A percentile compares a stretch with the other conserved stretches of the same genome.
phyloP scores from a whole-genome alignment of 768 basidiomycete species.

The Lentinula edodes region DNA sequence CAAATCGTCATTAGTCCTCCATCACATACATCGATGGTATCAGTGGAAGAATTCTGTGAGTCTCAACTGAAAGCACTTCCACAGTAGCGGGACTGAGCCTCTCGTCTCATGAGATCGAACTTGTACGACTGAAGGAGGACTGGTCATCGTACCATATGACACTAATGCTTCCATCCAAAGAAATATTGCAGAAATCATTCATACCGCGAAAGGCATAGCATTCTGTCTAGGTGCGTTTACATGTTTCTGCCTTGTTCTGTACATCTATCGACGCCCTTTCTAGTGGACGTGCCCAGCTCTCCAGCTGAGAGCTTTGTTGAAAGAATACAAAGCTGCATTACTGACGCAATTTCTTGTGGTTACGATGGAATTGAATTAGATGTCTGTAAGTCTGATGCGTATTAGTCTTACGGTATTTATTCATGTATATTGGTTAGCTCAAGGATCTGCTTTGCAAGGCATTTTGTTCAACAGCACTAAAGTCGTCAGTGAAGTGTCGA shows the following conservation, averaged over 20 bases:
- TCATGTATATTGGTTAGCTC: background rate
- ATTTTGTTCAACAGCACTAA: background rate
- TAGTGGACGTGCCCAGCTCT: background rate
- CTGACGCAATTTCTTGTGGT: background rate
- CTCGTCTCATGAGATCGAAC: background rate
- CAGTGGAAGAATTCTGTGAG: background rate
- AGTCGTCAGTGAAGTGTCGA: background rate
- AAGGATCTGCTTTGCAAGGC: background rate
- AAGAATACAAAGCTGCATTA: background rate
- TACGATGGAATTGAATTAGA: background rate
- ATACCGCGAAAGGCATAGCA: background rate
- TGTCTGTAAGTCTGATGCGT: background rate
- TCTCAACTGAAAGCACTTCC: background rate
- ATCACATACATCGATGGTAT: background rate
- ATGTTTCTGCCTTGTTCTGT: background rate
- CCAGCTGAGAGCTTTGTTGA: background rate
- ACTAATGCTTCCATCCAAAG: background rate
- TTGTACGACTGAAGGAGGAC: background rate
- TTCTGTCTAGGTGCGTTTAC: background rate
- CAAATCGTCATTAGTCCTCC: background rate
- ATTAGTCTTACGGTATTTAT: background rate
- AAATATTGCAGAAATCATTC: background rate
- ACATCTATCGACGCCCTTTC: background rate
- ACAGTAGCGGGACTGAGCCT: background rate
- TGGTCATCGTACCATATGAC: background rate